A percentile compares a stretch with the other conserved stretches of the same genome.
Evolutionary conservation across 1,139 yeast genomes (phyloP).

Genomic region (Pichia kudriavzevii): DNA sequence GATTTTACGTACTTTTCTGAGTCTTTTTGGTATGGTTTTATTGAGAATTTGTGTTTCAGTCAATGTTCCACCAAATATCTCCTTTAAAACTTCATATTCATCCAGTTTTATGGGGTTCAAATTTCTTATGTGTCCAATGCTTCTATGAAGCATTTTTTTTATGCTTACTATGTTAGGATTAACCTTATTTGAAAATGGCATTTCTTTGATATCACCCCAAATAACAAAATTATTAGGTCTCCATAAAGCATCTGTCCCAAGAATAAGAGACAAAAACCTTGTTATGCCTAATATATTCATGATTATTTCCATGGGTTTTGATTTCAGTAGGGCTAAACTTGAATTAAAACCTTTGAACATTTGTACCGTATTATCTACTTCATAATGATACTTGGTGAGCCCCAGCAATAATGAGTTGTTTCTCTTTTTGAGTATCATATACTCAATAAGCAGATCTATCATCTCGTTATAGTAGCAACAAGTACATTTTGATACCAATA

Average conservation of each 20-base stretch:
- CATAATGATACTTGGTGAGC: conserved; percentile 15
- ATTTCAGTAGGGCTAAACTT: conserved; percentile 27
- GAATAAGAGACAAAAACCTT: conserved; percentile 30
- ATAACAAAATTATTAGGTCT: conserved; percentile 17
- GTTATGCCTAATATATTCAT: conserved; percentile 30
- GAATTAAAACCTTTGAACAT: conserved; percentile 21
- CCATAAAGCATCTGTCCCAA: conserved; percentile 28
- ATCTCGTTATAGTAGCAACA: conserved; percentile 19
- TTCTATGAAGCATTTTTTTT: too few species aligned
- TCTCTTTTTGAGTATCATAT: conserved; percentile 10
- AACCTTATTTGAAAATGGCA: too few species aligned
- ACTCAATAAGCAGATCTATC: conserved; percentile 20
- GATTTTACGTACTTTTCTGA: conserved; percentile 14
- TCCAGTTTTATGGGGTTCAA: too few species aligned
- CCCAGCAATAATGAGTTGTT: conserved; percentile 22
- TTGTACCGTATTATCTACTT: conserved; percentile 10
- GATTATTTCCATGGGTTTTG: conserved; percentile 33
- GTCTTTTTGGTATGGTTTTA: conserved; percentile 29
- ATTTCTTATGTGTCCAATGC: too few species aligned
- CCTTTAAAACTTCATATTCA: too few species aligned
- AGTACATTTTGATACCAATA: conserved; percentile 7
- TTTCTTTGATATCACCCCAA: too few species aligned
- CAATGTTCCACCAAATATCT: too few species aligned
- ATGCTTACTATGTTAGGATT: too few species aligned
- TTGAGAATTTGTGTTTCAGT: too few species aligned